Evolutionary conservation across 371 early-diverging fungal genomes (phyloP), one percentile per base, ranked within the genome.

Genomic region (Circinella umbellata): DNA sequence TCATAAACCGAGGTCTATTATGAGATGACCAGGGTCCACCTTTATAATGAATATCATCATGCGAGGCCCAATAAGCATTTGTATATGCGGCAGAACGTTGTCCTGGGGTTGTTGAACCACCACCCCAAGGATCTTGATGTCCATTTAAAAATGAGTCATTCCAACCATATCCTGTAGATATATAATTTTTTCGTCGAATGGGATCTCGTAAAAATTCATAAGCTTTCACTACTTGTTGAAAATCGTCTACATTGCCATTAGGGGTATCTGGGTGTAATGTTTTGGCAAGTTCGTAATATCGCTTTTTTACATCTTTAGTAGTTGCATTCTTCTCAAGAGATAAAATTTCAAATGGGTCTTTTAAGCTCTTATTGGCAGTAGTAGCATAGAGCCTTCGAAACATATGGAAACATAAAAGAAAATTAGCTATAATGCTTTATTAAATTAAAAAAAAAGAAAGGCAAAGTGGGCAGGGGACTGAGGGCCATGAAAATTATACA

Each of bases 221-320:
- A 3, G 82, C 85, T 49, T 72, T 57, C 0, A 70, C 72, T 3
- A 84, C 67, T 67, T 79, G 72, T 46, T 75, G 75, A 49, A 84
- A 84, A 60, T 67, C 62, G 3, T 75, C 73, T 5, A 75, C 38
- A 61, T 82, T 68, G 38, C 84, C 81, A 8, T 69, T 75, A 1
- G 68, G 51, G 34, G 62, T 69, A 63, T 84, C 85, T 3, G 82
- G 85, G 46, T 84, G 82, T 15, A 79, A 64, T n/a, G 66, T 36
- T 62, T 84, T 84, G 4, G 79, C 82, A 6, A 84, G 64, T 57
- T 80, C 74, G 49, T 79, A 77, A 48, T 84, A 84, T 17, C 70
- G 73, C 35, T 75, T 66, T 53, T 80, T 80, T 59, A 84, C 74
- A 27, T 74, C 77, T n/a, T 72, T 64, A n/a, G 62, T 66, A 3